Base-by-base conservation (phyloP, 768 basidiomycete genomes). In the Glaciozyma martinii region DNA sequence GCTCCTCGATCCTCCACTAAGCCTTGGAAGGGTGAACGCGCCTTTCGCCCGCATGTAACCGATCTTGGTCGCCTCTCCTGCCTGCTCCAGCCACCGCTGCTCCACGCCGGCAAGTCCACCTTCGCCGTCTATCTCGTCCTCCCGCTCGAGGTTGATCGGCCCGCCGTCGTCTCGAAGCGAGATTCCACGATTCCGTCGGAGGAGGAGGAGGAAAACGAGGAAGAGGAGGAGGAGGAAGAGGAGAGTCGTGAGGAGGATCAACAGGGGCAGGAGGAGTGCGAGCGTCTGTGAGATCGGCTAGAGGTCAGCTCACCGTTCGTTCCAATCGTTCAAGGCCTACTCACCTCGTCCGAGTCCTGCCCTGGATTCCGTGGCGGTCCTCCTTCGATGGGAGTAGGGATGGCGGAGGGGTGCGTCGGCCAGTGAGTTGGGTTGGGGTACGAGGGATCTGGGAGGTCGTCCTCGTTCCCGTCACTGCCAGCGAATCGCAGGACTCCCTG, bases 81-180 rank as follows among this genome's bases (percentile, higher is more conserved):
- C 86, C 30, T 78, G 81, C 79, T 98, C 92, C 62, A 99, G 82
- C 95, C 94, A 99, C 73, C 92, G 83, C 74, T 85, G 79, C 79
- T 99, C 95, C 32, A 98, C 81, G 66, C 86, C 88, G 46, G 92
- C 90, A 66, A 97, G 87, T 32, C 92, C 95, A 42, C 93, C 94
- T 67, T 98, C 93, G 12, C 87, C 88, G 58, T 89, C 87, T 59
- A 93, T 82, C 27, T 77, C 78, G 62, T 98, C 92, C 71, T 94
- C 90, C 55, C 89, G 83, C 73, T 86, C 88, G 82, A 98, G 85
- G 78, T 97, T 93, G 64, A 91, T 81, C 13, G 95, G 95, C 37
- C 94, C 92, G 73, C 93, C 91, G 72, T 81, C 81, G 80, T 98
- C 94, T 64, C 82, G 82, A 67, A 90, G 82, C 71, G 83, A 77